Base-by-base conservation (phyloP, 208 protist species). In the Phytomonas sp. region DNA sequence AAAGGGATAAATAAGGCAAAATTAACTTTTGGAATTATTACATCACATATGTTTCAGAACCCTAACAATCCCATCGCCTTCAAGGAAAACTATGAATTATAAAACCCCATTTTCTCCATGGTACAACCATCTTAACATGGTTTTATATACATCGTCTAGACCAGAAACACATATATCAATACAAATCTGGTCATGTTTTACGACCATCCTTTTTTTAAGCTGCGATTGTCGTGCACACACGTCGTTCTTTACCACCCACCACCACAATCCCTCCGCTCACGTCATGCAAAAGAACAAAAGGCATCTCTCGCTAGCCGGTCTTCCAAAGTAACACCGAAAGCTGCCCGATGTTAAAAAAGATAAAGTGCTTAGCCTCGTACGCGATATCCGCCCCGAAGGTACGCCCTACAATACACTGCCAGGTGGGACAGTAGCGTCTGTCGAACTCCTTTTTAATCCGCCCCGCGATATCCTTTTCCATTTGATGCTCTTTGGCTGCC, bases 311-410 rank as follows among this genome's bases (percentile, higher is more conserved):
- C 30, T 80, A 91, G 30, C 79, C 74, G 0, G 89, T 85, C 69
- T 93, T 96, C 91, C 99, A 99, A 42, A 99, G 86, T 3, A 99
- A 87, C 67, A 99, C 93, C 29, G 98, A 98, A 29, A 99, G 84
- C 79, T 99, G 98, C 11, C 98, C 99, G 45, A 99, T 81, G 81
- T 99, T 99, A 80, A 99, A 99, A 86, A 99, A 99, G 77, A 99
- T 99, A 81, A 99, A 99, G 67, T 95, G 79, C 67, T 96, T 97
- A 52, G 92, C 98, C 79, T 99, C 99, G 80, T 99, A 98, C 12
- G 98, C 99, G 60, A 99, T 98, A 83, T 99, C 99, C 10, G 98
- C 99, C 40, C 98, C 99, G 81, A 99, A 99, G 86, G 94, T 99
- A 61, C 98, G 89, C 42, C 99, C 99, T 29, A 99, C 99, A 67